These are phyloP conservation scores for Bruguiera parviflora DNA, from an alignment of 345 rosid species.

Conservation along the genomic window DNA sequence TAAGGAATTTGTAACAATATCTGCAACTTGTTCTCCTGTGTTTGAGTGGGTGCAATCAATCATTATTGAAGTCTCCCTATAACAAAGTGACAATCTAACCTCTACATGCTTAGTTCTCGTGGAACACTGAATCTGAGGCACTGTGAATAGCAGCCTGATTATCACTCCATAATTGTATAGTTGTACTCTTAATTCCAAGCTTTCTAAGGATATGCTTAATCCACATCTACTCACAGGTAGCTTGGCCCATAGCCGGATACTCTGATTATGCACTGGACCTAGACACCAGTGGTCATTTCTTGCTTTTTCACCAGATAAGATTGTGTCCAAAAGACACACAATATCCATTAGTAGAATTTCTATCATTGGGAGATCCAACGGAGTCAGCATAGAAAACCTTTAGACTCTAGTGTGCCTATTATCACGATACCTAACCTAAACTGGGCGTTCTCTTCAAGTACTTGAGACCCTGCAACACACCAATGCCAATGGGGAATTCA, in stretches of 20 bases:
- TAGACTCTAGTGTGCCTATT: background rate
- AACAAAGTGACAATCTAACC: background rate
- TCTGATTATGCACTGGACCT: background rate
- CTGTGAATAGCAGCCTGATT: background rate
- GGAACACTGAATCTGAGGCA: background rate
- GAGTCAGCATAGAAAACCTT: background rate
- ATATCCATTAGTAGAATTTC: background rate
- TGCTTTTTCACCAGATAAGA: background rate
- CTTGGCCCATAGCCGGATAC: background rate
- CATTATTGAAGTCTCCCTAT: background rate
- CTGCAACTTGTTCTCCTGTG: too few relatives aligned
- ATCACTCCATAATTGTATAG: background rate
- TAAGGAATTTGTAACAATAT: too few relatives aligned
- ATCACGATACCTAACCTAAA: background rate
- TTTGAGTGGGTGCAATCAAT: background rate
- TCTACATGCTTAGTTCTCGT: background rate
- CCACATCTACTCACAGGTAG: background rate
- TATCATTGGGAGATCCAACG: background rate
- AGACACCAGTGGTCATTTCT: background rate
- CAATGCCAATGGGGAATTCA: background rate
- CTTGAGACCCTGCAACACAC: background rate
- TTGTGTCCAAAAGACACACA: background rate
- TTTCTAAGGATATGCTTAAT: background rate
- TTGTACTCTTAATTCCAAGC: background rate
- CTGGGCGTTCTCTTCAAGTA: background rate